Conservation (phyloP, 257 asterid genomes). For the Solanum sejunctum region DNA sequence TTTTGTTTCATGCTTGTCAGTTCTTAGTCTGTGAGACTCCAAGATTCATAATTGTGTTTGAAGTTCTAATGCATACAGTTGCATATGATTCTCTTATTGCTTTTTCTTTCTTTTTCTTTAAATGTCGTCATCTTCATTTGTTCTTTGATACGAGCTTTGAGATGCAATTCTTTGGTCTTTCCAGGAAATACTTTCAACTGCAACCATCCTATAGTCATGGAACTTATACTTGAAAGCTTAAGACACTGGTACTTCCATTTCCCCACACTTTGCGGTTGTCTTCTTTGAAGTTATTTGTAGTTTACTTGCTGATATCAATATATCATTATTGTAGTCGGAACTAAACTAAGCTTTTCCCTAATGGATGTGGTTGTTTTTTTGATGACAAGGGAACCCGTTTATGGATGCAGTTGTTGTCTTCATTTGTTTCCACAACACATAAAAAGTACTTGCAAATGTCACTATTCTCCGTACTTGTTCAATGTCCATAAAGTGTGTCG, state of each 20-base stretch:
- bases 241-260: conserved; percentile 73
- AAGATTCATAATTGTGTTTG: neutral
- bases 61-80: neutral
- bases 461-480: neutral
- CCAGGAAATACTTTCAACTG: conserved; percentile 93
- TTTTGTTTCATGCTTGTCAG: neutral
- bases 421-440: neutral
- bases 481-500: neutral
- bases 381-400: neutral
- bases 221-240: conserved; percentile 86
- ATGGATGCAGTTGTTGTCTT: neutral
- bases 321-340: neutral
- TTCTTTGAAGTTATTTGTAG: neutral
- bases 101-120: neutral
- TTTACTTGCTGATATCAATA: neutral
- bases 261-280: conserved; percentile 6
- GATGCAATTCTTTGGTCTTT: conserved; percentile 4
- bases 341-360: neutral
- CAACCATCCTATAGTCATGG: conserved; percentile 96
- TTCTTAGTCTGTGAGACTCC: neutral
- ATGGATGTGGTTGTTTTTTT: neutral
- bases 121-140: neutral
- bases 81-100: neutral
- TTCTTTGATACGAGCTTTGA: conserved; percentile 1
- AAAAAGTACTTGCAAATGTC: neutral